Evolutionary conservation across 345 rosid genomes (phyloP).

Genomic region (Moringa oleifera): DNA sequence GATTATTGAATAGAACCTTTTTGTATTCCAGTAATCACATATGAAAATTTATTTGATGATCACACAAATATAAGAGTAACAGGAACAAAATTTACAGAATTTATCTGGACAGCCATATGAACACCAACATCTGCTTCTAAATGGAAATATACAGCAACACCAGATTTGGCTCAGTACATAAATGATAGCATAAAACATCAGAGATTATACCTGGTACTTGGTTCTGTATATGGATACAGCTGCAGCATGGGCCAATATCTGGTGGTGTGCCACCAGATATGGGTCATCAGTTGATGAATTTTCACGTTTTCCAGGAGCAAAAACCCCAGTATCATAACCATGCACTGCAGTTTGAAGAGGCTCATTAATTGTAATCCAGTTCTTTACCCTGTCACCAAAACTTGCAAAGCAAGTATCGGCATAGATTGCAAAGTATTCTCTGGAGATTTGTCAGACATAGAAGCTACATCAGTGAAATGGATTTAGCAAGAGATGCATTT

Average conservation of each 20-base stretch:
- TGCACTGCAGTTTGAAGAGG: slow-evolving; percentile 53
- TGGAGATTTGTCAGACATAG: slow-evolving; percentile 34
- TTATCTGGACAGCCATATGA: too few species aligned
- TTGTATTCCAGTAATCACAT: too few species aligned
- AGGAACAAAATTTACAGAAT: too few species aligned
- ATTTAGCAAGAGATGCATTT: not conserved
- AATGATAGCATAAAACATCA: not conserved
- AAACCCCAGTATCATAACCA: slow-evolving; percentile 51
- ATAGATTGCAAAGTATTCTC: slow-evolving; percentile 65
- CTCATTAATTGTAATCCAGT: slow-evolving; percentile 83
- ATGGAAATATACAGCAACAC: too few species aligned
- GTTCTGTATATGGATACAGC: slow-evolving; percentile 60
- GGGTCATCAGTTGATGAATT: slow-evolving; percentile 66
- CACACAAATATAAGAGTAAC: too few species aligned
- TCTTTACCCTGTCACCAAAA: slow-evolving; percentile 87
- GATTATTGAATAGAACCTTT: too few species aligned
- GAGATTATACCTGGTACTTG: slow-evolving; percentile 56
- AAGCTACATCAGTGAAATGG: slow-evolving; percentile 7
- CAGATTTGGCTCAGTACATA: not conserved
- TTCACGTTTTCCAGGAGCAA: slow-evolving; percentile 72
- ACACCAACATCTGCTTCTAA: too few species aligned
- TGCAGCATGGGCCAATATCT: slow-evolving; percentile 74
- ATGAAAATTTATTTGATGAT: not conserved
- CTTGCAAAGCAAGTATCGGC: slow-evolving; percentile 68
- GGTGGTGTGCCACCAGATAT: slow-evolving; percentile 73